A percentile compares a stretch with the other conserved stretches of the same genome.
Conservation (phyloP, 345 rosid species). For the Noccaea bulbosa region DNA sequence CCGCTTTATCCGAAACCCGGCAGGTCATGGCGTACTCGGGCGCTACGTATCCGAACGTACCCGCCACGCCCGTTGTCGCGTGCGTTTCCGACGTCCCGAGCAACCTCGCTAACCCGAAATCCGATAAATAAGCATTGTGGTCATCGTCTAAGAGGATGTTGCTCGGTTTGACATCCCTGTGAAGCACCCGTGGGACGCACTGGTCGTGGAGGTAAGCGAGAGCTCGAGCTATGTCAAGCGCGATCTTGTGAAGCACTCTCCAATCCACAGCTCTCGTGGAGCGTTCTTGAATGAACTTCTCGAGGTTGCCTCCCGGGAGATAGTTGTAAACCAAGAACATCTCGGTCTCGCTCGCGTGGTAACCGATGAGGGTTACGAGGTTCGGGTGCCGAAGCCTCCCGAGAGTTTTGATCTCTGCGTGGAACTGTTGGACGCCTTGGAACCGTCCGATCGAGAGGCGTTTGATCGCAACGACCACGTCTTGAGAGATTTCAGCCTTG, state of each 20-base stretch:
- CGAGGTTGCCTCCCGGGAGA: slow-evolving; percentile 65
- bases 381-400: slow-evolving; percentile 59
- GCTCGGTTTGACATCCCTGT: slow-evolving; percentile 94
- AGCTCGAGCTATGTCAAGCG: slow-evolving; percentile 82
- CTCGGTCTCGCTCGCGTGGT: slow-evolving; percentile 64
- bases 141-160: slow-evolving; percentile 84
- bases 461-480: slow-evolving; percentile 57
- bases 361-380: slow-evolving; percentile 63
- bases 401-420: slow-evolving; percentile 63
- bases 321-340: slow-evolving; percentile 70
- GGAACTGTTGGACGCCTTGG: slow-evolving; percentile 64
- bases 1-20: slow-evolving; percentile 94
- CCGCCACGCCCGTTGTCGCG: slow-evolving; percentile 95
- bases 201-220: slow-evolving; percentile 86
- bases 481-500: slow-evolving; percentile 62
- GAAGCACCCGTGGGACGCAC: slow-evolving; percentile 88
- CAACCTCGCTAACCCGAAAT: slow-evolving; percentile 90
- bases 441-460: slow-evolving; percentile 60
- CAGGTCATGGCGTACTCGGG: slow-evolving; percentile 98
- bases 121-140: slow-evolving; percentile 79
- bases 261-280: slow-evolving; percentile 57
- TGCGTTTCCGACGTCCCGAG: slow-evolving; percentile 95
- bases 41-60: slow-evolving; percentile 94
- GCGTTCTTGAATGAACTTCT: slow-evolving; percentile 61
- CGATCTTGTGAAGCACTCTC: slow-evolving; percentile 86